A percentile compares a stretch with the other conserved stretches of the same genome.
These are phyloP conservation scores for Schizophyllum commune DNA, from an alignment of 1,284 basidiomycete species.

Conservation along the genomic window DNA sequence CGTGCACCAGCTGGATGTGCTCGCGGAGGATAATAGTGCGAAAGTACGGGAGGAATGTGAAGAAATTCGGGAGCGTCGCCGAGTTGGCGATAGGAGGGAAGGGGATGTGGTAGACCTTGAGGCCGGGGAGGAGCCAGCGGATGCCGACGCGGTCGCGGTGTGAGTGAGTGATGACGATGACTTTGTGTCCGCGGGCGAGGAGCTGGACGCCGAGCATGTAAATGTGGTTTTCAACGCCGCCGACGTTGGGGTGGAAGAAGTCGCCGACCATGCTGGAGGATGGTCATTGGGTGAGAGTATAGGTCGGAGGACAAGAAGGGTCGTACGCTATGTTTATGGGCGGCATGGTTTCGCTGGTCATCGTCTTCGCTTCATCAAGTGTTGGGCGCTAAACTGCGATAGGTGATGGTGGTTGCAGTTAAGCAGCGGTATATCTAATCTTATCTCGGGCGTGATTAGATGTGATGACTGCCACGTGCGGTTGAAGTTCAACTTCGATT, in stretches of 20 bases:
- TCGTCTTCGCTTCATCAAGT: not conserved
- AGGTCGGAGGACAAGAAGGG: too few species aligned
- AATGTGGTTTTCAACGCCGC: conserved; percentile 96
- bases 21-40: conserved; percentile 87
- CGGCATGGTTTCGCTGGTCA: conserved; percentile 18
- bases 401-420: not conserved
- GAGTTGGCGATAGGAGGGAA: conserved; percentile 82
- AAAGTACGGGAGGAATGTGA: conserved; percentile 87
- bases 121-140: conserved; percentile 75
- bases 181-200: conserved; percentile 81
- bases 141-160: conserved; percentile 87
- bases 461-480: too few species aligned
- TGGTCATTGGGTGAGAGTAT: not conserved
- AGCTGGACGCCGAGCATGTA: conserved; percentile 88
- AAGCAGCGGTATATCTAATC: not conserved
- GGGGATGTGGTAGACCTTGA: conserved; percentile 96
- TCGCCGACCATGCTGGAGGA: conserved; percentile 83
- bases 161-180: conserved; percentile 91
- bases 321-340: conserved; percentile 33
- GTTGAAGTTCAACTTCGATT: too few species aligned
- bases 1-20: conserved; percentile 83
- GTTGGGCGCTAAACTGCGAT: not conserved
- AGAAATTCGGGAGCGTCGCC: conserved; percentile 92
- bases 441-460: not conserved
- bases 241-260: conserved; percentile 93